Evolutionary conservation across 768 basidiomycete genomes (phyloP).

Genomic region (Hypsizygus marmoreus): DNA sequence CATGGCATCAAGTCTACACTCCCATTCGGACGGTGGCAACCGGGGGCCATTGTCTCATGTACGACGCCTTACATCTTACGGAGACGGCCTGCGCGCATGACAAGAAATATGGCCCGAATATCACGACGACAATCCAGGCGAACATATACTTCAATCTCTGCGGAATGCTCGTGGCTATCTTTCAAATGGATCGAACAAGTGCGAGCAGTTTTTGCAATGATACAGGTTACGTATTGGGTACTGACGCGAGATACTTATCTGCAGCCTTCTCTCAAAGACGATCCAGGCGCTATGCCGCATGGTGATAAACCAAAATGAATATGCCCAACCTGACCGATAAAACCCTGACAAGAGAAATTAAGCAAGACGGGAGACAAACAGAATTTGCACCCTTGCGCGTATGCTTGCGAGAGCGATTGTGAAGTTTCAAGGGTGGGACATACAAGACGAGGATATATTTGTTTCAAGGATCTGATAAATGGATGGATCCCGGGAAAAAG

Average conservation of each 20-base stretch:
- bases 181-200: background rate
- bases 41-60: conserved; percentile 13
- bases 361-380: background rate
- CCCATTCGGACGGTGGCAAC: conserved; percentile 7
- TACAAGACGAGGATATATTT: background rate
- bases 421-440: background rate
- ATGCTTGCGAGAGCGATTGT: background rate
- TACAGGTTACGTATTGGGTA: too few species aligned
- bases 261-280: background rate
- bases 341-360: background rate
- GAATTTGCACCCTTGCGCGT: too few species aligned
- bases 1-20: conserved; percentile 12
- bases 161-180: background rate
- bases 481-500: background rate
- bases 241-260: background rate
- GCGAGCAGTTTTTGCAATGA: background rate
- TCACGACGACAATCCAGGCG: background rate
- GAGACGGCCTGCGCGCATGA: conserved; percentile 1
- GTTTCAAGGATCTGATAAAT: background rate
- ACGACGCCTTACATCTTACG: conserved; percentile 14
- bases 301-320: background rate
- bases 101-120: background rate
- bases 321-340: too few species aligned
- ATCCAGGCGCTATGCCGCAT: background rate
- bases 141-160: background rate